Conservation (phyloP, 306 rosid genomes). For the Cicer judaicum region DNA sequence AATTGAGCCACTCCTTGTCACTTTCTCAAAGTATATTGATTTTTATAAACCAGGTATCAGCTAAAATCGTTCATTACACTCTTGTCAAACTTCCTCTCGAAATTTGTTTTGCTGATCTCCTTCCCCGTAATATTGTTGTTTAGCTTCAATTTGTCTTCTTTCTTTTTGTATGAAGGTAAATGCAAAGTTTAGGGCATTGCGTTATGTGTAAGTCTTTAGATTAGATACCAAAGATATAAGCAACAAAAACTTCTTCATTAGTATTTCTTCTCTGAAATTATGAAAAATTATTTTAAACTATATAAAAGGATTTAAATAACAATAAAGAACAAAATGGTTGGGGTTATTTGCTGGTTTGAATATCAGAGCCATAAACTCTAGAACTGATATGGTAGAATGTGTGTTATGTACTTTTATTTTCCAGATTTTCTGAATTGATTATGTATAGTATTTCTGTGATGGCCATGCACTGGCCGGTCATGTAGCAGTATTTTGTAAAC, state of each 20-base stretch:
- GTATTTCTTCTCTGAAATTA: background rate
- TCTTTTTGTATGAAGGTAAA: slow-evolving; percentile 21
- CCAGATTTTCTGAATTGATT: slow-evolving; percentile 33
- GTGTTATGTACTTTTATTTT: background rate
- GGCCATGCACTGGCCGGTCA: background rate
- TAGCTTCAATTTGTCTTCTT: background rate
- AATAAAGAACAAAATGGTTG: background rate
- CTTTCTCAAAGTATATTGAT: slow-evolving; percentile 72
- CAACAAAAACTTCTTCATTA: slow-evolving; percentile 1
- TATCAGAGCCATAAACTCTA: slow-evolving; percentile 28
- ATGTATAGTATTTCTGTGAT: background rate
- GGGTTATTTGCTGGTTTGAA: slow-evolving; percentile 24
- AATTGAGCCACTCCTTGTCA: slow-evolving; percentile 87
- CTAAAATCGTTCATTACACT: slow-evolving; percentile 28
- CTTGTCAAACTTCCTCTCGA: background rate
- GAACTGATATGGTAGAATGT: slow-evolving; percentile 2
- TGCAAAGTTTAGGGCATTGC: slow-evolving; percentile 5
- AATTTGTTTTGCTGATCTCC: slow-evolving; percentile 23
- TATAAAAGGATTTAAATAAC: background rate
- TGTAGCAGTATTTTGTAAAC: slow-evolving; percentile 5
- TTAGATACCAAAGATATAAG: slow-evolving; percentile 21
- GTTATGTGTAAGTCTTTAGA: background rate
- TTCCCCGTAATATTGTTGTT: background rate
- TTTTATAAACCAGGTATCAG: slow-evolving; percentile 86
- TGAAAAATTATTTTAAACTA: background rate